Conservation (phyloP, 441 rosid species). For the Cnidoscolus chayamansa region DNA sequence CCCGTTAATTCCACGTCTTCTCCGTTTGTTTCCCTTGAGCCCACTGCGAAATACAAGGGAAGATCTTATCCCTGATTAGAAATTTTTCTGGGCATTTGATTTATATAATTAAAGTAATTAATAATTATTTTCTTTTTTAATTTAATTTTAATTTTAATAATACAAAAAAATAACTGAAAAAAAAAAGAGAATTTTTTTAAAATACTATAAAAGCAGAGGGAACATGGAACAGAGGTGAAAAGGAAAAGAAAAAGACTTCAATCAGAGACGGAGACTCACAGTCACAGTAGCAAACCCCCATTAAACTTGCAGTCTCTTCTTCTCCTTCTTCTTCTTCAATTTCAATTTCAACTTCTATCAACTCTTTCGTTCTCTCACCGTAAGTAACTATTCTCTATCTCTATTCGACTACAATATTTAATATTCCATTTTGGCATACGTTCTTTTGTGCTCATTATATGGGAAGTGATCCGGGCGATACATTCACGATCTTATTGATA, state of each 20-base stretch:
- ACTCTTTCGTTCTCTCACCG: background rate
- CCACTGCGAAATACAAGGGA: background rate
- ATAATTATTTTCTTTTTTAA: background rate
- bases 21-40: conserved; percentile 24
- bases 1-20: conserved; percentile 25
- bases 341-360: too few relatives aligned
- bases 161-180: background rate
- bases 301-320: background rate
- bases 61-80: background rate
- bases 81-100: background rate
- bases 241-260: background rate
- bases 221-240: conserved; percentile 10
- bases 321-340: background rate
- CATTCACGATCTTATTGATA: conserved; percentile 7
- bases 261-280: background rate
- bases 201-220: conserved; percentile 10
- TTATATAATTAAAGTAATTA: background rate
- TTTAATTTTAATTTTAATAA: background rate
- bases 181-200: background rate
- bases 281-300: background rate
- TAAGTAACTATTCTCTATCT: background rate
- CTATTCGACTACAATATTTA: background rate
- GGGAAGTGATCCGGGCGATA: conserved; percentile 3
- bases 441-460: background rate
- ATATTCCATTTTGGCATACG: conserved; percentile 10